Base-by-base conservation (phyloP, 257 asterid species). In the Euphrasia confusa region DNA sequence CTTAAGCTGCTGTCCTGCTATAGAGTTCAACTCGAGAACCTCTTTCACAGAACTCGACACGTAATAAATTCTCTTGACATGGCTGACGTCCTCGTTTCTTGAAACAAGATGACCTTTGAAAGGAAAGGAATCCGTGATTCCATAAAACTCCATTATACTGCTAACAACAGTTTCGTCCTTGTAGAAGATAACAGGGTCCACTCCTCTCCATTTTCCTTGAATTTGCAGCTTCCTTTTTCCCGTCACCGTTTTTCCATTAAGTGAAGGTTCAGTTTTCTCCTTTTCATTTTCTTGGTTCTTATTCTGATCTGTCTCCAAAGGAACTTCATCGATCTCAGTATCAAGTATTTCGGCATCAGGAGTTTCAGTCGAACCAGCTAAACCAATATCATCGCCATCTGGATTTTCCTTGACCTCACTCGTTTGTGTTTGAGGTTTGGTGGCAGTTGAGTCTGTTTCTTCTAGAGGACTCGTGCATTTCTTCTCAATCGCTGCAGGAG, bases 161-260 rank as follows among this genome's bases (percentile, higher is more conserved):
- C 63, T 71, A 54, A 87, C 83, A 63, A 77, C 78, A 39, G 74
- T 54, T 27, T 79, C 95, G 40, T 89, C 95, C 65, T 68, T 81
- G 75, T 85, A 89, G 75, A 93, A 93, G 54, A 93, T 60, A 73
- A 93, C 96, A 55, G 94, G 99, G 75, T 93, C 99, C 15, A 93
- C 90, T 64, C 97, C 97, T 73, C 81, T 76, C 99, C 97, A 87
- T 72, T 75, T 83, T 72, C 97, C 97, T 71, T 87, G 96, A 68
- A 80, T 81, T 66, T 87, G 95, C 66, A 89, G 80, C 81, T 85
- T 93, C 72, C 95, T 85, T 68, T 85, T 85, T 49, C 78, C 89
- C 21, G 74, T 72, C 32, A 44, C 88, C 47, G 26, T 59, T 64
- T 76, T 72, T 72, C 37, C 76, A 58, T 56, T 74, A 30, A 63